Base-by-base conservation (phyloP, 441 rosid genomes). In the Gossypium schwendimanii region DNA sequence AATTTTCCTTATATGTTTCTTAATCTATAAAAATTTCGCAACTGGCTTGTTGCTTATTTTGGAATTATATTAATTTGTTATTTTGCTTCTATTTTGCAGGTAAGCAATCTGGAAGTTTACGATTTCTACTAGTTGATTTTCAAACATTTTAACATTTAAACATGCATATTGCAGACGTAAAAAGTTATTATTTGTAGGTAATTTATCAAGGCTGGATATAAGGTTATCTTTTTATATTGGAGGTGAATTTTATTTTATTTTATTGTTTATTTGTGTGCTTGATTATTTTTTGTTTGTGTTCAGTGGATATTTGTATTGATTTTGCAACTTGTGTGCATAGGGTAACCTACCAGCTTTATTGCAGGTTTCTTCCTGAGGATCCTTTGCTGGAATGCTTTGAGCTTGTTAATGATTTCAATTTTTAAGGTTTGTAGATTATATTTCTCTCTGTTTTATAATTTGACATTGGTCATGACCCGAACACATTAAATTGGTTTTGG, bases 301-400 rank as follows among this genome's bases (percentile, higher is more conserved):
- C 26, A 24, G 0, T 24, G 26, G 3, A 24, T 24, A 17, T 28
- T 50, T 64, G 26, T 77, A 52, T 31, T 68, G 28, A 4, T 70
- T 60, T 21, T 10, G 23, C 57, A 53, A 41, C 52, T 44, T 64
- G 23, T 65, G 44, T 77, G 0, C 65, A 75, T 76, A 73, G 97
- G 23, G 23, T 91, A 75, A 87, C 89, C 63, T 87, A 77, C 76
- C 93, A 92, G 84, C 94, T 97, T 1, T 89, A 81, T 81, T 89
- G 93, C 63, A 83, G 84, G 45, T 84, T 84, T 69, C 95, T 94
- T 81, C 94, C 97, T 0, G 94, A 92, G 69, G 87, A 91, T 76
- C 88, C 96, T 1, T 81, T 92, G 49, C 88, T 89, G 55, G 89
- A 92, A 72, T 92, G 99, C 81, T 92, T 92, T 53, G 88, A 94